Conservation (phyloP, 768 basidiomycete species). For the Suillus subalutaceus region DNA sequence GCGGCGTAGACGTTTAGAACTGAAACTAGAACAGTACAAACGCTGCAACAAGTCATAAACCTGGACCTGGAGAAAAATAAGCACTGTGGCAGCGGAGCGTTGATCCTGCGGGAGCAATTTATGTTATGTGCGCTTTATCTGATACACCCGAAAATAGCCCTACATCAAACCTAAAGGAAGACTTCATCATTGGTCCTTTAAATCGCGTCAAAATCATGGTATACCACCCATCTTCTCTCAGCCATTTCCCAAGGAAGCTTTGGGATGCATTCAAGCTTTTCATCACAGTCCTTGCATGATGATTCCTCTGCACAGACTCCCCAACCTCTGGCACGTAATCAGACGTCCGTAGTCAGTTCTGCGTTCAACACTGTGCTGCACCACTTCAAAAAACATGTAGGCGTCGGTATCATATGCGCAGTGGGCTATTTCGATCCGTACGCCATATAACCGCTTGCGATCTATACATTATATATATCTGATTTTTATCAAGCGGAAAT, state of each 20-base stretch:
- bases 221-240: conserved; percentile 25
- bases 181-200: conserved; percentile 3
- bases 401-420: conserved; percentile 42
- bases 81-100: no score
- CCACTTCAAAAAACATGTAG: conserved; percentile 39
- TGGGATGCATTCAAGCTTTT: conserved; percentile 29
- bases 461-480: not conserved
- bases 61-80: no score
- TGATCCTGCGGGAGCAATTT: no score
- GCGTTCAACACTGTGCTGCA: conserved; percentile 20
- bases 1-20: no score
- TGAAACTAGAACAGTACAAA: no score
- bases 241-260: conserved; percentile 26
- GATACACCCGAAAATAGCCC: not conserved
- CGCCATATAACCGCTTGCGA: conserved; percentile 5
- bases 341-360: conserved; percentile 9
- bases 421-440: conserved; percentile 42
- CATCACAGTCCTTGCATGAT: conserved; percentile 15
- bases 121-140: no score
- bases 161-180: not conserved
- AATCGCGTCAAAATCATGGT: not conserved
- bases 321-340: conserved; percentile 8
- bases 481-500: conserved; percentile 33
- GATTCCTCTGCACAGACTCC: conserved; percentile 12
- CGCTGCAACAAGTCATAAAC: no score